Conservation (phyloP, 257 asterid genomes). For the Linaria vulgaris region DNA sequence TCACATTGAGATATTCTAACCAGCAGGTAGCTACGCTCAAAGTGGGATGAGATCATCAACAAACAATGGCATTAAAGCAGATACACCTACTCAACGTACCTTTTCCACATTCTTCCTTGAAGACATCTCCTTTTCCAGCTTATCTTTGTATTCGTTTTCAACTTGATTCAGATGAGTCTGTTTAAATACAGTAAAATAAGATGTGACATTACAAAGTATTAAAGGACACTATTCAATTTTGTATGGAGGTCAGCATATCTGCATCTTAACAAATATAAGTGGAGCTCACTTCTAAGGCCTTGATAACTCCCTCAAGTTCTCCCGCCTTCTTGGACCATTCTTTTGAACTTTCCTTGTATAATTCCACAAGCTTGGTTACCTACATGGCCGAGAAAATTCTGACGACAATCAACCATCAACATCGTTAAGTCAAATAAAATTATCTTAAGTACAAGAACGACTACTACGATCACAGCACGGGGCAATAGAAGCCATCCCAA, state of each 20-base stretch:
- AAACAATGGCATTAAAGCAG: neutral
- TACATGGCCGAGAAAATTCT: constrained; percentile 21
- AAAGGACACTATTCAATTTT: neutral
- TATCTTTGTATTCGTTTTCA: constrained; percentile 72
- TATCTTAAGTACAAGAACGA: constrained; percentile 13
- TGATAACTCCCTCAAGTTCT: constrained; percentile 94
- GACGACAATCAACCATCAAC: neutral
- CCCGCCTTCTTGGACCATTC: constrained; percentile 98
- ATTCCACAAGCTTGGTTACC: constrained; percentile 74
- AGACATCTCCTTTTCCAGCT: constrained; percentile 67
- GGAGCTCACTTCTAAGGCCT: constrained; percentile 81
- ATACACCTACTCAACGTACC: constrained; percentile 40
- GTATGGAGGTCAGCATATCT: neutral
- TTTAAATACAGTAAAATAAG: constrained; percentile 12
- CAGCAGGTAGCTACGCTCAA: too few relatives aligned
- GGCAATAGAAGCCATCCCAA: neutral
- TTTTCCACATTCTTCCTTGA: constrained; percentile 59
- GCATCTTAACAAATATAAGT: constrained; percentile 4
- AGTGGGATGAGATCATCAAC: too few relatives aligned
- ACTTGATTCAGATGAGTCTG: constrained; percentile 80
- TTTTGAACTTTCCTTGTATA: constrained; percentile 88
- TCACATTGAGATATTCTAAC: too few relatives aligned
- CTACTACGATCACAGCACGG: neutral
- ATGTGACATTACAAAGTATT: neutral
- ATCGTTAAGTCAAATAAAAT: neutral